Evolutionary conservation across 2,329 filamentous ascomycete species (phyloP).

Genomic region (Aureobasidium namibiae): DNA sequence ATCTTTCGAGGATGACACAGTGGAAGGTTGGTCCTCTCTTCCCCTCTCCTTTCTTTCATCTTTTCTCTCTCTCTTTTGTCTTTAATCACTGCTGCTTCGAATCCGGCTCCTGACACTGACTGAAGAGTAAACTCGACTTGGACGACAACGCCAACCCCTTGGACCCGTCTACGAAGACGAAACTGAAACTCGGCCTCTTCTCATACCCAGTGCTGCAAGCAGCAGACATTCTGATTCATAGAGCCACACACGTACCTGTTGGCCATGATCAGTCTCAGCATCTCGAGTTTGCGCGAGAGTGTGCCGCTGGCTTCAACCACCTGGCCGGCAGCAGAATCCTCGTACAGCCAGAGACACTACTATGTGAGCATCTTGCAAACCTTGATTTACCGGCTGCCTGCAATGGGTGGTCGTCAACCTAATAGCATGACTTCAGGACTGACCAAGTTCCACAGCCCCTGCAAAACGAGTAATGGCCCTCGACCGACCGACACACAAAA

Average conservation of each 20-base stretch:
- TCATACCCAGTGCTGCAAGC: slow-evolving; percentile 77
- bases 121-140: slow-evolving; percentile 61
- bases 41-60: neutral
- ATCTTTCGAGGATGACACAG: slow-evolving; percentile 96
- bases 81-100: slow-evolving; percentile 13
- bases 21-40: slow-evolving; percentile 68
- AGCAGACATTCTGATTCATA: slow-evolving; percentile 47
- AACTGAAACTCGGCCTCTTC: slow-evolving; percentile 80
- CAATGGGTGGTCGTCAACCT: no score
- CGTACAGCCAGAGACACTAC: slow-evolving; percentile 59
- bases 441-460: slow-evolving; percentile 45
- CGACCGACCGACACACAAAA: slow-evolving; percentile 67
- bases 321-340: slow-evolving; percentile 53
- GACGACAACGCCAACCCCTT: slow-evolving; percentile 50
- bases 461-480: slow-evolving; percentile 87
- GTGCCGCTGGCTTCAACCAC: slow-evolving; percentile 80
- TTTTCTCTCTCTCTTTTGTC: neutral
- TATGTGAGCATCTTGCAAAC: slow-evolving; percentile 52
- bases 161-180: slow-evolving; percentile 42
- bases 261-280: slow-evolving; percentile 95
- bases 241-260: slow-evolving; percentile 88
- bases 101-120: neutral
- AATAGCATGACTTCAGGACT: neutral
- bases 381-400: no score
- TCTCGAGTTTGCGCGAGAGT: slow-evolving; percentile 82